A percentile compares a stretch with the other conserved stretches of the same genome.
phyloP scores from a whole-genome alignment of 2,329 filamentous ascomycete species.

The Phoma herbarum region DNA sequence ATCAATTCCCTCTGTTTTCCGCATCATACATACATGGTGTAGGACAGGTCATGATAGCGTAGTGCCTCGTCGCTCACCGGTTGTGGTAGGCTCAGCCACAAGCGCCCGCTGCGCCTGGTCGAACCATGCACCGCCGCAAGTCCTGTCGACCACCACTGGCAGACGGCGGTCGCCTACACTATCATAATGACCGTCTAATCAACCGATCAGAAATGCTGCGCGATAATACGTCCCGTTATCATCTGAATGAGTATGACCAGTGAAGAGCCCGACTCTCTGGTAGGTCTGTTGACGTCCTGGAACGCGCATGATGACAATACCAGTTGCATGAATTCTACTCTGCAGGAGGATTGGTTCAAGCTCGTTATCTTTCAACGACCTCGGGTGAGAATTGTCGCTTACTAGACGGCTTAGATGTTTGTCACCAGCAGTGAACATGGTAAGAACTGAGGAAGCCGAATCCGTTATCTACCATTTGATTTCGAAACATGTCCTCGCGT shows the following conservation, averaged over 20 bases:
- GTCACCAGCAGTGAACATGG: background rate
- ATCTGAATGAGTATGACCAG: background rate
- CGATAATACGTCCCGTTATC: background rate
- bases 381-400: background rate
- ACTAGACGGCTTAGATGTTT: background rate
- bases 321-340: background rate
- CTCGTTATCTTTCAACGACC: background rate
- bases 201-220: background rate
- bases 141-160: background rate
- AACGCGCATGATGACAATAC: background rate
- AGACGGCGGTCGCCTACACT: background rate
- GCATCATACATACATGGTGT: background rate
- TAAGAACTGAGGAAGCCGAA: background rate
- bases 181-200: background rate
- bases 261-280: background rate
- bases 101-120: background rate
- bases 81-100: background rate
- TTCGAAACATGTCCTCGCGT: background rate
- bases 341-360: background rate
- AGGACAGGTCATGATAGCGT: background rate
- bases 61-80: background rate
- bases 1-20: background rate
- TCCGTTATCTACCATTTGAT: background rate
- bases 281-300: background rate
- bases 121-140: background rate